phyloP scores from a whole-genome alignment of 2,329 filamentous ascomycete genomes.

The Aureobasidium namibiae region DNA sequence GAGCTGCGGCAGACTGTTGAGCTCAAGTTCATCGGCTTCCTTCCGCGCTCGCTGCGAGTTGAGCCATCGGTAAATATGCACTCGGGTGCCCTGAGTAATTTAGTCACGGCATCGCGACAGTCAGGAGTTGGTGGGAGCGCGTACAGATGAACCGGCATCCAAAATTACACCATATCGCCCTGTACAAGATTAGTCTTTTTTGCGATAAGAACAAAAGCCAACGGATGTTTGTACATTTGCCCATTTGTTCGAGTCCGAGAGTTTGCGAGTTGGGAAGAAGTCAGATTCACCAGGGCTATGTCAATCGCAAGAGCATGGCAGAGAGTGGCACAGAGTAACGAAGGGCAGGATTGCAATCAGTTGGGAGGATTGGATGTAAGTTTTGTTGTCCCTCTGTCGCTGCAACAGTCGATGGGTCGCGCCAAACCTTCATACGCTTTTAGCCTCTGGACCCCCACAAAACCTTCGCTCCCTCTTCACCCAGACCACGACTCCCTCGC shows the following conservation, averaged over 20 bases:
- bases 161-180: conserved; percentile 79
- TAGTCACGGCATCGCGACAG: conserved; percentile 15
- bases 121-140: conserved; percentile 18
- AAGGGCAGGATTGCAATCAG: not conserved
- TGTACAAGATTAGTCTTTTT: not conserved
- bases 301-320: conserved; percentile 43
- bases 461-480: not conserved
- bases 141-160: conserved; percentile 86
- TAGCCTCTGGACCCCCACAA: not conserved
- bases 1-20: conserved; percentile 67
- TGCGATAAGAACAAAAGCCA: not conserved
- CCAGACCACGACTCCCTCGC: not conserved
- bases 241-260: conserved; percentile 1
- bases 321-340: not conserved
- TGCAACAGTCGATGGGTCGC: not conserved
- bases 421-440: not conserved
- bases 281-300: not conserved
- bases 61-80: conserved; percentile 92
- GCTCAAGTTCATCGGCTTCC: conserved; percentile 49
- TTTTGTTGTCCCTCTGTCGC: not conserved
- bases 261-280: not conserved
- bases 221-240: conserved; percentile 5
- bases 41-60: conserved; percentile 61
- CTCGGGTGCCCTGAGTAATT: conserved; percentile 61
- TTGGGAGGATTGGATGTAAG: not conserved